A percentile compares a stretch with the other conserved stretches of the same genome.
Conservation (phyloP, 192 early-diverging fungal genomes). For the Mortierella alpina region DNA sequence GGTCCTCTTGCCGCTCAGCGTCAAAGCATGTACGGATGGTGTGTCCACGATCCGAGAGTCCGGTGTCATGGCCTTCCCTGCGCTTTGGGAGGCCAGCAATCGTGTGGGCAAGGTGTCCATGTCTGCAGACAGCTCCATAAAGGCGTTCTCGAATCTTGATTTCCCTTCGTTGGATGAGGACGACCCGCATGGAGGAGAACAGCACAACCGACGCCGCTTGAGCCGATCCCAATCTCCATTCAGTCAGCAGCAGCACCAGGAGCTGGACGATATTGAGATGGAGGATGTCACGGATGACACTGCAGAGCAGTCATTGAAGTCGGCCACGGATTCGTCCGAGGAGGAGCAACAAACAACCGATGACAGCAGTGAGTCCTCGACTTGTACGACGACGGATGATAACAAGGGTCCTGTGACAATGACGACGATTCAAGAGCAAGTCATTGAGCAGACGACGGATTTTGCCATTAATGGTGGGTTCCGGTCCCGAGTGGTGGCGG, state of each 20-base stretch:
- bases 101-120: conserved; percentile 15
- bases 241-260: conserved; percentile 14
- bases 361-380: neutral
- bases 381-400: neutral
- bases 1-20: conserved; percentile 74
- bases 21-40: conserved; percentile 64
- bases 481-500: conserved; percentile 48
- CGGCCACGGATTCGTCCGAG: neutral
- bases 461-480: conserved; percentile 48
- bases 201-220: neutral
- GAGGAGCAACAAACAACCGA: neutral
- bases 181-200: conserved; percentile 47
- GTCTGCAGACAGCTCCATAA: neutral
- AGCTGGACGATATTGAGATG: conserved; percentile 42
- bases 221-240: neutral
- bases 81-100: conserved; percentile 28
- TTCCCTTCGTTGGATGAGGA: conserved; percentile 16
- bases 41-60: conserved; percentile 67
- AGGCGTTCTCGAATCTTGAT: conserved; percentile 28
- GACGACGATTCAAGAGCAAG: conserved; percentile 37
- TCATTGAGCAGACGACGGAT: conserved; percentile 28
- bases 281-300: conserved; percentile 36
- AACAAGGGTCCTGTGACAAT: neutral
- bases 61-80: conserved; percentile 51
- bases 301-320: neutral